Conservation (phyloP, 768 basidiomycete species). For the Lactarius tabidus region DNA sequence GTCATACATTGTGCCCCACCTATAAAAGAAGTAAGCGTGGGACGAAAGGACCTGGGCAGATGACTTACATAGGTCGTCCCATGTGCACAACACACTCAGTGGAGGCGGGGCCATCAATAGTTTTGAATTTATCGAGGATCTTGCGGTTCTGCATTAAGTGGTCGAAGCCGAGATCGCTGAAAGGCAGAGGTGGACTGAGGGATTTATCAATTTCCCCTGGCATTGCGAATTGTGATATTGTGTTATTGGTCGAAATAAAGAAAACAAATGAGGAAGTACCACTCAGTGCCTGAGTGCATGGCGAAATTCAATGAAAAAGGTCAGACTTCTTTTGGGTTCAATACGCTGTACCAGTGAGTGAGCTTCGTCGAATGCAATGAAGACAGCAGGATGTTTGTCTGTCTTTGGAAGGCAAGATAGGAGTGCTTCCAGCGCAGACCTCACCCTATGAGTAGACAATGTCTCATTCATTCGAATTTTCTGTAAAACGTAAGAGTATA, state of each 20-base stretch:
- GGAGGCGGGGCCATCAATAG: neutral
- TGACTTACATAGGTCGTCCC: neutral
- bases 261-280: neutral
- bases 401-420: neutral
- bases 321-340: too few relatives aligned
- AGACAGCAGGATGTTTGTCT: too few relatives aligned
- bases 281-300: too few relatives aligned
- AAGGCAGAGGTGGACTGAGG: neutral
- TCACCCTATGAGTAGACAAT: too few relatives aligned
- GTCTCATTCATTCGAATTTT: too few relatives aligned
- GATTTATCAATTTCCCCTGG: neutral
- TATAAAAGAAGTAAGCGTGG: neutral
- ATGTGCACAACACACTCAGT: neutral
- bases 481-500: too few relatives aligned
- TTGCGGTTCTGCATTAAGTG: too few relatives aligned
- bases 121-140: neutral
- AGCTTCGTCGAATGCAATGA: too few relatives aligned
- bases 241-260: neutral
- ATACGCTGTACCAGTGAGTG: too few relatives aligned
- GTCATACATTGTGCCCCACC: neutral
- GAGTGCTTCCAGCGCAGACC: neutral
- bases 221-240: neutral
- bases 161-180: neutral
- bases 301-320: too few relatives aligned
- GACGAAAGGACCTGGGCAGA: neutral